Evolutionary conservation across 495 filamentous ascomycete species (phyloP), one percentile per base, ranked within the genome.

Genomic region (Tuber indicum): DNA sequence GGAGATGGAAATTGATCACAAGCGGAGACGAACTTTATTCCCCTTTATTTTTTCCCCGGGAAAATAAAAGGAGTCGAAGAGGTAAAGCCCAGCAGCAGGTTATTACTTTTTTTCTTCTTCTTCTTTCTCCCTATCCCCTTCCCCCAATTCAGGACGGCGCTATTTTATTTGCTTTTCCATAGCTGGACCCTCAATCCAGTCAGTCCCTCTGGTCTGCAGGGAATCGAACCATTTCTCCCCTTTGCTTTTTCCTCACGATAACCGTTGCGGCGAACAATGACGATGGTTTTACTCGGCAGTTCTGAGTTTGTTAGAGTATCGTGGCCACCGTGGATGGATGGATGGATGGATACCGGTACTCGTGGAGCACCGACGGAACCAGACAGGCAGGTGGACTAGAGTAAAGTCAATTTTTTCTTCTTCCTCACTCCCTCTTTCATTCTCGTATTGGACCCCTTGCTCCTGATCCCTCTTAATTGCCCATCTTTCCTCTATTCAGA

Each of bases 231-330:
- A 66, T 36, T 66, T 66, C 26, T 17, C 26, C 4, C 58, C 17
- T 36, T 36, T 66, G 58, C 58, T 66, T 66, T 62, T 66, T 66
- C 52, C 12, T 66, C 58, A 36, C 58, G 58, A 66, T 66, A 66
- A 36, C 58, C 58, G 58, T 66, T 66, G 58, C 58, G 58, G 58
- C 26, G 58, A 66, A 36, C 58, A 66, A 66, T 66, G 58, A 66
- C 58, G 58, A 66, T 66, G 58, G 58, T 36, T 66, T 66, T 66
- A 36, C 58, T 66, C 58, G 58, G 58, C 26, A 66, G 58, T 66
- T 66, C 32, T 66, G 12, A 36, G 58, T 66, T 66, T 66, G 52
- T 62, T 16, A n/a, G 52, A 32, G 52, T 32, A 32, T 62, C 52
- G 52, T 16, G 52, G 52, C 52, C 39, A 41, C 39, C 2, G 4